phyloP scores from a whole-genome alignment of 192 early-diverging fungal genomes.

The Entomortierella chlamydospora region DNA sequence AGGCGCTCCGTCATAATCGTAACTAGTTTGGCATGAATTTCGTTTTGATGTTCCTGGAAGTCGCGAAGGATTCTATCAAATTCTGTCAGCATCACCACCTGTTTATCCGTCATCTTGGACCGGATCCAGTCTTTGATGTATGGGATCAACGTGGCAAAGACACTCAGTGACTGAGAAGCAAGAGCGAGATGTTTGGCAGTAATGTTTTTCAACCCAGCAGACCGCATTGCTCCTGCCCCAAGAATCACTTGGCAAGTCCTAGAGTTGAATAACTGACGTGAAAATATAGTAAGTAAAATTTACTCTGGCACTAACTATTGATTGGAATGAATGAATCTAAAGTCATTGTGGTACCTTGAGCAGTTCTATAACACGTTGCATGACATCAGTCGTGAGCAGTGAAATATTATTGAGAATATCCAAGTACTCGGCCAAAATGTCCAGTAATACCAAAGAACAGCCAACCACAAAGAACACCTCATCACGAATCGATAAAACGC shows the following conservation, averaged over 20 bases:
- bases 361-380: slow-evolving; percentile 90
- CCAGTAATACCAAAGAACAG: slow-evolving; percentile 88
- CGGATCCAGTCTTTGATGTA: slow-evolving; percentile 81
- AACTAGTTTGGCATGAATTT: slow-evolving; percentile 92
- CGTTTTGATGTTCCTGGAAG: slow-evolving; percentile 90
- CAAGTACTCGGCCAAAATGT: slow-evolving; percentile 93
- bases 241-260: slow-evolving; percentile 96
- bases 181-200: slow-evolving; percentile 97
- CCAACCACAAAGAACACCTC: slow-evolving; percentile 88
- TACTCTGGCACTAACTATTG: not conserved
- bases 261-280: slow-evolving; percentile 89
- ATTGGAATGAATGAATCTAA: not conserved
- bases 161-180: slow-evolving; percentile 91
- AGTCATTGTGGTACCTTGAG: slow-evolving; percentile 68
- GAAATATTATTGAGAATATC: slow-evolving; percentile 86
- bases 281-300: not conserved
- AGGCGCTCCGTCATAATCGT: slow-evolving; percentile 96
- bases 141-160: slow-evolving; percentile 90
- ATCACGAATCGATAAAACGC: slow-evolving; percentile 81
- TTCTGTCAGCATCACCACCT: slow-evolving; percentile 84
- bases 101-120: slow-evolving; percentile 78
- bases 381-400: slow-evolving; percentile 82
- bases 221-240: slow-evolving; percentile 95
- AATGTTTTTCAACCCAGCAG: slow-evolving; percentile 97
- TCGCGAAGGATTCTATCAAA: slow-evolving; percentile 89